Conservation (phyloP, 176 grass and related monocot genomes). For the Cymbopogon citratus region DNA sequence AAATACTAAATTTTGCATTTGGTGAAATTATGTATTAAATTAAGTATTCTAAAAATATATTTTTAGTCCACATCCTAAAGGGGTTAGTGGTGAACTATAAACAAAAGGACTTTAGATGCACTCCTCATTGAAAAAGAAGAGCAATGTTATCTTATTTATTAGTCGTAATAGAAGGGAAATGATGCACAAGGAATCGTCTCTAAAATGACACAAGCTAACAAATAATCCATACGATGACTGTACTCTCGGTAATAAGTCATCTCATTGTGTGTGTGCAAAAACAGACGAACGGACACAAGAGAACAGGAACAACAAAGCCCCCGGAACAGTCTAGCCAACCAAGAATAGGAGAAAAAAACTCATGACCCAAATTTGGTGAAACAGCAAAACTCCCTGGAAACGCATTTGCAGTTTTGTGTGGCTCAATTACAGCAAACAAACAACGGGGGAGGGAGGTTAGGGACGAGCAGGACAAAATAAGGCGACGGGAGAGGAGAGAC, state of each 20-base stretch:
- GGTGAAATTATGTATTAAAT: too few relatives aligned
- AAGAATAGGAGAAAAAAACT: slow-evolving; percentile 22
- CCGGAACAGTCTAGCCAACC: slow-evolving; percentile 5
- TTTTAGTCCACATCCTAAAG: too few relatives aligned
- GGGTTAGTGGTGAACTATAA: too few relatives aligned
- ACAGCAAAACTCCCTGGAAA: neutral
- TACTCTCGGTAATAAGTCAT: too few relatives aligned
- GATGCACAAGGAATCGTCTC: neutral
- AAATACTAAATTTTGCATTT: too few relatives aligned
- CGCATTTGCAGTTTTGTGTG: slow-evolving; percentile 3
- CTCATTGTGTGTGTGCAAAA: neutral
- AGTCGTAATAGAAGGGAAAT: neutral
- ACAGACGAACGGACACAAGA: neutral
- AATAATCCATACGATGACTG: too few relatives aligned
- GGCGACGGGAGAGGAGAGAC: too few relatives aligned
- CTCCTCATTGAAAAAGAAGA: neutral
- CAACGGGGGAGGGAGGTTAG: neutral
- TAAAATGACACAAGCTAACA: too few relatives aligned
- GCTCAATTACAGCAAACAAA: slow-evolving; percentile 4
- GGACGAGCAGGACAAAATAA: too few relatives aligned
- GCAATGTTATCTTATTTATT: neutral
- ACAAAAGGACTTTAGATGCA: too few relatives aligned
- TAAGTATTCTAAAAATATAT: too few relatives aligned
- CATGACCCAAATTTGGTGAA: slow-evolving; percentile 29
- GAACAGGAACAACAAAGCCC: too few relatives aligned